Conservation (phyloP, 2,329 filamentous ascomycete species). For the Pyrenochaeta sp. region DNA sequence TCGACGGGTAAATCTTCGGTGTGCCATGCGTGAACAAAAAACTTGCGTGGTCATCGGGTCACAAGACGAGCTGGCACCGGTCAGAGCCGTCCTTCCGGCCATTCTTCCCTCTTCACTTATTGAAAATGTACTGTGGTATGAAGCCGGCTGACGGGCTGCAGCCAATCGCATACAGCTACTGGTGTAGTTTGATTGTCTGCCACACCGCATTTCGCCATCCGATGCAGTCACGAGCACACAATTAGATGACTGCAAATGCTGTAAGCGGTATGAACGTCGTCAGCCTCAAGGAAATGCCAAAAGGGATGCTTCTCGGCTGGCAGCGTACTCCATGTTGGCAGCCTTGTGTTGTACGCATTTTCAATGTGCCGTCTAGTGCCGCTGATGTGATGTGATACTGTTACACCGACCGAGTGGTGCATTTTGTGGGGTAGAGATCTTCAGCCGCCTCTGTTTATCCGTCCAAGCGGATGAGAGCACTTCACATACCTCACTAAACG, state of each 20-base stretch:
- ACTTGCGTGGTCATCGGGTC: conserved; percentile 42
- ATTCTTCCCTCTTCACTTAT: conserved; percentile 26
- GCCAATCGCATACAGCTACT: conserved; percentile 36
- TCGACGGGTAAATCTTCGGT: conserved; percentile 44
- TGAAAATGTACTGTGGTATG: conserved; percentile 11
- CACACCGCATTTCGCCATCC: conserved; percentile 41
- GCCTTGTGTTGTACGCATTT: conserved; percentile 22
- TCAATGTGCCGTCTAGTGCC: conserved; percentile 27
- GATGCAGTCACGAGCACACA: conserved; percentile 33
- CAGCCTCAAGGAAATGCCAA: conserved; percentile 14
- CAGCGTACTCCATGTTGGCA: conserved; percentile 14
- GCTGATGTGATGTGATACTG: conserved; percentile 13
- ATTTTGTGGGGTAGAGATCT: conserved; percentile 37
- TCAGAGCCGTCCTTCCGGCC: conserved; percentile 30
- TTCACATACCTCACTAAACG: conserved; percentile 10
- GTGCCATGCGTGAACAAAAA: conserved; percentile 26
- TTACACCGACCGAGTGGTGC: conserved; percentile 31
- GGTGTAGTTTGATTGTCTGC: conserved; percentile 47
- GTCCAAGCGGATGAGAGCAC: conserved; percentile 31
- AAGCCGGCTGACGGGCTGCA: conserved; percentile 32
- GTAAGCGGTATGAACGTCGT: conserved; percentile 22
- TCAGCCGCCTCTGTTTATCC: conserved; percentile 29
- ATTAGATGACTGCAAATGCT: conserved; percentile 31
- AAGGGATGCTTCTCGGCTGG: conserved; percentile 3
- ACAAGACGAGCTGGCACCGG: conserved; percentile 42